A percentile compares a stretch with the other conserved stretches of the same genome.
phyloP scores from a whole-genome alignment of 345 rosid species.

The Gossypium sturtianum region DNA sequence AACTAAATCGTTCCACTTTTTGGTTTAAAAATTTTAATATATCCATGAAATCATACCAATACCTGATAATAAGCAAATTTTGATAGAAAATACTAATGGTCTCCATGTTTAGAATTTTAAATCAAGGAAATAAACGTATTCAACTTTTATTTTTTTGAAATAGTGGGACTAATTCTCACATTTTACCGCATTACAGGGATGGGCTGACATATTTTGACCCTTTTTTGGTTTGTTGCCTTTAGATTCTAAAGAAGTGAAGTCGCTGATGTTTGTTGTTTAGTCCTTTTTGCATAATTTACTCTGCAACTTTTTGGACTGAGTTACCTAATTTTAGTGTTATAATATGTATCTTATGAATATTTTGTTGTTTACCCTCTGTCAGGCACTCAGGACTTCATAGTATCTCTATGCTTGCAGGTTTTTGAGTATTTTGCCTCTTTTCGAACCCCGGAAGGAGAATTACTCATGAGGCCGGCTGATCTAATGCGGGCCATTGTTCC shows the following conservation, averaged over 20 bases:
- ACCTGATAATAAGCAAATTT: too few relatives aligned
- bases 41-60: too few relatives aligned
- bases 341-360: background rate
- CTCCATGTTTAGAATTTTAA: too few relatives aligned
- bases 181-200: too few relatives aligned
- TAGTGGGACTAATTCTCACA: too few relatives aligned
- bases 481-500: slow-evolving; percentile 91
- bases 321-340: background rate
- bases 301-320: background rate
- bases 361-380: background rate
- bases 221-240: background rate
- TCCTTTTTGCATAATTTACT: background rate
- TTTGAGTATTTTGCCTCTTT: slow-evolving; percentile 85
- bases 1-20: too few relatives aligned
- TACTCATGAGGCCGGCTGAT: slow-evolving; percentile 78
- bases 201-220: background rate
- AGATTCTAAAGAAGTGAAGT: background rate
- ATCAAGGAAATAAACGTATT: too few relatives aligned
- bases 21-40: too few relatives aligned
- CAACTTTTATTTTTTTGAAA: too few relatives aligned
- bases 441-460: slow-evolving; percentile 51
- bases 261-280: background rate
- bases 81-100: too few relatives aligned
- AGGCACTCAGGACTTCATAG: background rate
- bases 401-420: slow-evolving; percentile 36